Conservation (phyloP, 1,139 yeast species). For the Yarrowia galli region DNA sequence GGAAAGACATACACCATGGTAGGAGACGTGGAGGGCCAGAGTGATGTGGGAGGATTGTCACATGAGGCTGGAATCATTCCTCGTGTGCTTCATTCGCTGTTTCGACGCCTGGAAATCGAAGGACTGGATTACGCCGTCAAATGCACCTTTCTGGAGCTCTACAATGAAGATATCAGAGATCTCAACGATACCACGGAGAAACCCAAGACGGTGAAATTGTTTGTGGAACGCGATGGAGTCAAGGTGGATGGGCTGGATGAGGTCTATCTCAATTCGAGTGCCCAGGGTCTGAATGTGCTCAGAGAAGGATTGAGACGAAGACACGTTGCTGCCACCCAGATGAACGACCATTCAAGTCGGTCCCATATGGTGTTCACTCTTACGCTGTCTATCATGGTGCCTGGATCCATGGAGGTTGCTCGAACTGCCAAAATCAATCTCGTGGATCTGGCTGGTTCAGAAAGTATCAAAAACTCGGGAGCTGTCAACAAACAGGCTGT, state of each 20-base stretch:
- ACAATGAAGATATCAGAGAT: conserved; percentile 76
- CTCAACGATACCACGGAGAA: conserved; percentile 52
- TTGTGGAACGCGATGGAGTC: conserved; percentile 54
- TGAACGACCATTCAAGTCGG: conserved; percentile 75
- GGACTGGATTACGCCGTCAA: conserved; percentile 64
- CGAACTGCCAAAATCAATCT: conserved; percentile 69
- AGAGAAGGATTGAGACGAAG: conserved; percentile 61
- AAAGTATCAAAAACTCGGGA: conserved; percentile 79
- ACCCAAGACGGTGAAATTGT: conserved; percentile 53
- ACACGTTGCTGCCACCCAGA: conserved; percentile 71
- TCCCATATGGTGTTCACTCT: conserved; percentile 79
- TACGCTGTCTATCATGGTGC: conserved; percentile 55
- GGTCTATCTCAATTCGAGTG: conserved; percentile 52
- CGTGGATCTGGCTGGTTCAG: conserved; percentile 91
- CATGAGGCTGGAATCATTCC: conserved; percentile 73
- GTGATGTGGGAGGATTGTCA: conserved; percentile 41
- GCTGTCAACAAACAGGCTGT: conserved; percentile 79
- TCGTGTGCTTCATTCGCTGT: conserved; percentile 62
- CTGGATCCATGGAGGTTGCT: conserved; percentile 43
- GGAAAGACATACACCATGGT: conserved; percentile 91
- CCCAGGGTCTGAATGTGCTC: conserved; percentile 56
- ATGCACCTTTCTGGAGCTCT: conserved; percentile 73
- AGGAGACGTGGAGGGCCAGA: conserved; percentile 58
- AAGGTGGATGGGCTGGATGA: conserved; percentile 61
- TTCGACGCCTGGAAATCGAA: conserved; percentile 54